Base-by-base conservation (phyloP, 805 yeast genomes). In the Torulaspora maleeae region DNA sequence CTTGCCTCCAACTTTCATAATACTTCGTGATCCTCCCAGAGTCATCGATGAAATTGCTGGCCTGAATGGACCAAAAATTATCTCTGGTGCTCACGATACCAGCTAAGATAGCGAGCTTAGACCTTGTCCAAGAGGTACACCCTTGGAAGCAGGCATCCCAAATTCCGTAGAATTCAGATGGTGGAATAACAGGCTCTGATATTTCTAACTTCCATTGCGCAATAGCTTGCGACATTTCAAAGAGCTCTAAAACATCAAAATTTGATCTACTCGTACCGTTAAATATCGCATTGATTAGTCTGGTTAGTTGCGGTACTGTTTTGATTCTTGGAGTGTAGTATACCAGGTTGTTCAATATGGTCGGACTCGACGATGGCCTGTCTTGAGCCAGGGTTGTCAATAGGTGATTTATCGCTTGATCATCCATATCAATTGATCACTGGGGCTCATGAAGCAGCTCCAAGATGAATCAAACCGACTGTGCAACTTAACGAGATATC, bases 181-280 rank as follows among this genome's bases (percentile, higher is more conserved):
- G 16, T 5, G 54, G 27, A 7, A 64, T 30, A 1, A 41, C 39
- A 1, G 68, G 68, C 38, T 63, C 68, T 12, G 67, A 63, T 3
- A 64, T 60, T 28, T 59, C 53, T 16, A 63, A 42, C 41, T 64
- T 64, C 63, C 65, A 61, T 4, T 49, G 44, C 8, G 58, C 51
- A 9, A 63, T 53, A 6, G 56, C 53, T 30, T 54, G 55, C 1
- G 51, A 39, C 38, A 52, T 43, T 15, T 57, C 56, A 19, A 50
- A 50, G 6, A 59, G 28, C 27, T 44, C 41, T 7, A 50, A 39
- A 1, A 51, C 38, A 24, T 54, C 55, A 5, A 27, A 17, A 3
- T 42, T 19, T 1, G 24, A 30, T 50, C 52, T 47, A 11, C 41
- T 16, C 7, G 39, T 16, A 5, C 58, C 50, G 15, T 46, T 46